Conservation (phyloP, 192 early-diverging fungal species). For the Rhizophagus clarus region DNA sequence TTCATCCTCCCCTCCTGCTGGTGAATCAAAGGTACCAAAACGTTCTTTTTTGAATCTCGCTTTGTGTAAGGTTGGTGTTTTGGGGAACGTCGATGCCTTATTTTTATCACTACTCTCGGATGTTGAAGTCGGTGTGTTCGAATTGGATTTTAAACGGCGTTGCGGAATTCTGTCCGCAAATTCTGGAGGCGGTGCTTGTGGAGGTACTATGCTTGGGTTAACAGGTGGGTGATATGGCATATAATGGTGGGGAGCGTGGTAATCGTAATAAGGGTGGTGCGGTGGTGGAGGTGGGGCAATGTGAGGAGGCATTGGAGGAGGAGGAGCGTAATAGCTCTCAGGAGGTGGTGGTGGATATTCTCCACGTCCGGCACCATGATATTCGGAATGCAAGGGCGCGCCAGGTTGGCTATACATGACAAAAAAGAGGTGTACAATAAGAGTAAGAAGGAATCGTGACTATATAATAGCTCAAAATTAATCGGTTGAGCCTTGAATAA, state of each 20-base stretch:
- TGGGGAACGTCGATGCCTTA: background rate
- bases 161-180: background rate
- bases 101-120: conserved; percentile 15
- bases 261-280: conserved; percentile 23
- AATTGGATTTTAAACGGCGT: background rate
- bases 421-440: background rate
- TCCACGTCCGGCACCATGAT: conserved; percentile 10
- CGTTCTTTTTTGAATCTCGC: conserved; percentile 20
- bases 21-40: conserved; percentile 25
- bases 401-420: background rate
- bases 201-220: background rate
- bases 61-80: background rate
- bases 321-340: conserved; percentile 9
- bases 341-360: conserved; percentile 14
- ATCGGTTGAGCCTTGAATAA: background rate
- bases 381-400: background rate
- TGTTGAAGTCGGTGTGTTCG: background rate
- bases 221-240: conserved; percentile 17
- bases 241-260: conserved; percentile 26
- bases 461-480: background rate
- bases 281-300: conserved; percentile 18
- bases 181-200: background rate
- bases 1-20: conserved; percentile 14
- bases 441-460: background rate
- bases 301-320: conserved; percentile 14